Conservation (phyloP, 345 rosid genomes). For the Gossypium ekmanianum region DNA sequence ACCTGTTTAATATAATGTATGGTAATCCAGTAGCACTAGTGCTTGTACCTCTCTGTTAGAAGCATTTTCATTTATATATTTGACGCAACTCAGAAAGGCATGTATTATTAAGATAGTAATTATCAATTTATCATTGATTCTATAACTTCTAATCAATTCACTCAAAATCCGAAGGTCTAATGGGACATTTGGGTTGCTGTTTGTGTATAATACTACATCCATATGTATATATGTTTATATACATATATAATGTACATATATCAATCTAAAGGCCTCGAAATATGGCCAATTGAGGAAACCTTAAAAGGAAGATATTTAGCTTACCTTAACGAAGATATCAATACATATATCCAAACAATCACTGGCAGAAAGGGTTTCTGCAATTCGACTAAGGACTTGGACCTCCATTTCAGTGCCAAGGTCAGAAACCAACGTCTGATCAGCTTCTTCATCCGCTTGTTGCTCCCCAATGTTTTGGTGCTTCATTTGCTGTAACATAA, state of each 20-base stretch:
- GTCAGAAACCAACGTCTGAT: conserved; percentile 19
- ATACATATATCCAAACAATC: conserved; percentile 71
- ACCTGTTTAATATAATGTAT: not conserved
- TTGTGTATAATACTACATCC: too few species aligned
- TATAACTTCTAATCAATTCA: not conserved
- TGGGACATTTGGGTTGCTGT: too few species aligned
- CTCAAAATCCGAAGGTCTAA: not conserved
- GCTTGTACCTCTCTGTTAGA: too few species aligned
- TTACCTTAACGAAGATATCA: conserved; percentile 57
- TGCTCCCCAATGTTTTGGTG: conserved; percentile 38
- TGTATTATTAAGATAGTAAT: too few species aligned
- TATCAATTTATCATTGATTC: not conserved
- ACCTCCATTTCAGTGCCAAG: conserved; percentile 51
- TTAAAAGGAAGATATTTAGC: not conserved
- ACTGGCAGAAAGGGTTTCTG: conserved; percentile 43
- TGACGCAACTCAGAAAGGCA: too few species aligned
- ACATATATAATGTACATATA: too few species aligned
- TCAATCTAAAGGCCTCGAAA: too few species aligned
- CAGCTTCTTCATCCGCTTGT: conserved; percentile 20
- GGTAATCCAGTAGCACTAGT: not conserved
- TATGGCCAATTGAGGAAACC: too few species aligned
- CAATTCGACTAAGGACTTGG: conserved; percentile 39
- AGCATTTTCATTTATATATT: too few species aligned
- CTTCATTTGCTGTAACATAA: conserved; percentile 36
- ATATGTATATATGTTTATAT: too few species aligned